These are phyloP conservation scores for Mycena galericulata DNA, from an alignment of 768 basidiomycete genomes.

Conservation along the genomic window DNA sequence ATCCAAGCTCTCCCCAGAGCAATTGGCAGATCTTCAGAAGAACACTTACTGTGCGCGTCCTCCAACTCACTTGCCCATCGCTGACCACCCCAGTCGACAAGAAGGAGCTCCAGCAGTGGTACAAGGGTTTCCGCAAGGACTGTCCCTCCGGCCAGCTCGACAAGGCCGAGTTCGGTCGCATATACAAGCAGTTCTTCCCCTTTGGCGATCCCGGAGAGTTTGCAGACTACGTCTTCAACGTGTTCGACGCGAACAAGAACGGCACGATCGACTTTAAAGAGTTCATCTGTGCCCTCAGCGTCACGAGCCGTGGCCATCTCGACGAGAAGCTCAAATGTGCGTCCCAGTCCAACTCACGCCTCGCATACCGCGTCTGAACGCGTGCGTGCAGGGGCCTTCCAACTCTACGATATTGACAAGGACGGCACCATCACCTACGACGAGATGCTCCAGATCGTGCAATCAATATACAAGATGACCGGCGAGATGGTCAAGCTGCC, in stretches of 20 bases:
- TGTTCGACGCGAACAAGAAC: conserved; percentile 95
- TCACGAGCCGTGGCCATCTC: conserved; percentile 91
- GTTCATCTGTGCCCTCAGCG: conserved; percentile 97
- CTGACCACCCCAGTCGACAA: conserved; percentile 78
- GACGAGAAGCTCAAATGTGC: conserved; percentile 99
- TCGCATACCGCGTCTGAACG: conserved; percentile 31
- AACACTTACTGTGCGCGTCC: conserved; percentile 87
- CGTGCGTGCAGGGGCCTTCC: conserved; percentile 91
- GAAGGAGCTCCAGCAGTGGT: conserved; percentile 98
- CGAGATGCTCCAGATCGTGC: conserved; percentile 99
- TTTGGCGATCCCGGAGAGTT: conserved; percentile 98
- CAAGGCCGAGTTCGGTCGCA: conserved; percentile 94
- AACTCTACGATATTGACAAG: conserved; percentile 98
- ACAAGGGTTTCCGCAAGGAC: conserved; percentile 99
- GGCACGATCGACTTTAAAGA: conserved; percentile 99
- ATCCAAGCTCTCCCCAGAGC: conserved; percentile 93
- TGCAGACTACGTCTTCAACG: conserved; percentile 98
- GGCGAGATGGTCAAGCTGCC: conserved; percentile 99
- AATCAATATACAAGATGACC: conserved; percentile 99
- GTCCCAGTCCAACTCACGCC: conserved; percentile 45
- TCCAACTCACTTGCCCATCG: conserved; percentile 31
- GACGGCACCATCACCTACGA: conserved; percentile 98
- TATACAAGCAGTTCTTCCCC: conserved; percentile 99
- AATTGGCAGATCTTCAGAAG: conserved; percentile 95
- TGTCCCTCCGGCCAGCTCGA: conserved; percentile 97